These are phyloP conservation scores for Komagataella ulmi DNA, from an alignment of 805 yeast genomes.

Conservation along the genomic window DNA sequence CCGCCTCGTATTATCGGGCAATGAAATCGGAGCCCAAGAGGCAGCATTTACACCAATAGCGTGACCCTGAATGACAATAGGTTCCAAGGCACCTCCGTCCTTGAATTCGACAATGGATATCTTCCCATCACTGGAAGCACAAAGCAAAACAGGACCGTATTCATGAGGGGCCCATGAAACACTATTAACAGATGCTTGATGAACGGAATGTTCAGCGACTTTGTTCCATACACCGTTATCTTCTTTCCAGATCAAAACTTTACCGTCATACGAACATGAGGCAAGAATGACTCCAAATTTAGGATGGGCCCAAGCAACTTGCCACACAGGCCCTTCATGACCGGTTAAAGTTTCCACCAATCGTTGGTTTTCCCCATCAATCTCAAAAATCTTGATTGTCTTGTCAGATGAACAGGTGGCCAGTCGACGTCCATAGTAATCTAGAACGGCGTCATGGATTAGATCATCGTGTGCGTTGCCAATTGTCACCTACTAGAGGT, in stretches of 20 bases:
- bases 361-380: constrained; percentile 74
- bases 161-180: constrained; percentile 97
- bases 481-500: constrained; percentile 51
- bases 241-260: constrained; percentile 90
- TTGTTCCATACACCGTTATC: constrained; percentile 80
- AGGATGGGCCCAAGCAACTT: constrained; percentile 98
- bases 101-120: constrained; percentile 84
- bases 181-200: constrained; percentile 89
- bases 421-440: constrained; percentile 88
- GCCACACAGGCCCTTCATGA: constrained; percentile 99
- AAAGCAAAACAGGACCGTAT: constrained; percentile 81
- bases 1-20: constrained; percentile 34
- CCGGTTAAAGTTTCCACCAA: constrained; percentile 77
- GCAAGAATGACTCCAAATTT: constrained; percentile 93
- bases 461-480: constrained; percentile 86
- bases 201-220: constrained; percentile 77
- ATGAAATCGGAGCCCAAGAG: constrained; percentile 74
- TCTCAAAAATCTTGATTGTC: constrained; percentile 87
- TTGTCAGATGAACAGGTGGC: constrained; percentile 96
- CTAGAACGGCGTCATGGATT: constrained; percentile 94
- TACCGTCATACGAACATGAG: constrained; percentile 91
- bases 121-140: constrained; percentile 88
- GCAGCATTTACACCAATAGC: constrained; percentile 91
- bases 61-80: constrained; percentile 64
- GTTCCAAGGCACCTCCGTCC: constrained; percentile 72